Evolutionary conservation across 148 eudicot genomes (phyloP).

Genomic region (Pouteria glomerata): DNA sequence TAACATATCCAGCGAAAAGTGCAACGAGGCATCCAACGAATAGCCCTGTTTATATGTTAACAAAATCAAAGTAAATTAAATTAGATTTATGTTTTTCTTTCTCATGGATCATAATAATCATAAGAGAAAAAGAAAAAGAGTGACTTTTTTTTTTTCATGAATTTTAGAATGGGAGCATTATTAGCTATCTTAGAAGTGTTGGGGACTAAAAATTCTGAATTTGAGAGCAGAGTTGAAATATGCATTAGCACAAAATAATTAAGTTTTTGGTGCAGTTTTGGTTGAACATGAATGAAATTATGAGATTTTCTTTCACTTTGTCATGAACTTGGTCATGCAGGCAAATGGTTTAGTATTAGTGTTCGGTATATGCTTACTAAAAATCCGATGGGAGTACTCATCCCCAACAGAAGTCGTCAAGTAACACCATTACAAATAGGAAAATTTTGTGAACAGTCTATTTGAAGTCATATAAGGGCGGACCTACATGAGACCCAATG

Average conservation of each 20-base stretch:
- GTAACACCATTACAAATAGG: background rate
- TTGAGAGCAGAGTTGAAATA: background rate
- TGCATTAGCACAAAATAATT: background rate
- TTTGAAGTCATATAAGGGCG: background rate
- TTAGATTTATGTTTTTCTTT: too few species aligned
- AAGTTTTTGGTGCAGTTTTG: too few species aligned
- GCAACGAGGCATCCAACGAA: constrained; percentile 87
- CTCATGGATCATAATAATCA: too few species aligned
- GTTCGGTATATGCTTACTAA: too few species aligned
- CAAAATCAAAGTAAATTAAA: too few species aligned
- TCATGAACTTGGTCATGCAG: background rate
- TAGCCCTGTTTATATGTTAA: constrained; percentile 50
- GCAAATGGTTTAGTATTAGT: background rate
- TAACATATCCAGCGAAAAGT: constrained; percentile 69
- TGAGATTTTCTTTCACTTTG: background rate
- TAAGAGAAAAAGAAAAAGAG: background rate
- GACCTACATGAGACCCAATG: too few species aligned
- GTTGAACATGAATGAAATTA: too few species aligned
- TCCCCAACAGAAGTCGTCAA: background rate
- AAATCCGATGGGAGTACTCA: background rate
- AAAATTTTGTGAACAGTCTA: background rate
- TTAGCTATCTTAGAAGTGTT: background rate
- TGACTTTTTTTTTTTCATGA: background rate
- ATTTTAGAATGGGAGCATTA: background rate
- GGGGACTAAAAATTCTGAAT: constrained; percentile 8